Percentiles rank a stretch among this genome's conserved stretches.
phyloP scores from a whole-genome alignment of 2,329 filamentous ascomycete genomes.

The Cladorrhinum sp. region DNA sequence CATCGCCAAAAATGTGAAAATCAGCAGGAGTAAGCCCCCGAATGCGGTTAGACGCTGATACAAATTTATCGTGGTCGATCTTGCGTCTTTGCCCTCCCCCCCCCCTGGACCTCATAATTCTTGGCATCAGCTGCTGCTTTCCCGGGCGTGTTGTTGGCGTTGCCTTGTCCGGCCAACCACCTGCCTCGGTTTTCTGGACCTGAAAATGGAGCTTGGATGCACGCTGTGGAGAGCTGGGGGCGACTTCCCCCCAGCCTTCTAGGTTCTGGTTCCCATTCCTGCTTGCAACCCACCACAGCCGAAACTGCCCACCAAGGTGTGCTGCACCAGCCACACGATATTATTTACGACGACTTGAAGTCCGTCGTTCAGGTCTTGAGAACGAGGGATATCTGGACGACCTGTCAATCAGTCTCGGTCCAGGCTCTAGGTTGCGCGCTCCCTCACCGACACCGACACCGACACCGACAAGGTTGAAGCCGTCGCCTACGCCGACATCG shows the following conservation, averaged over 20 bases:
- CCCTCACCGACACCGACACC: not conserved
- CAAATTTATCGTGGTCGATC: too few species aligned
- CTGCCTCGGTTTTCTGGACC: constrained; percentile 26
- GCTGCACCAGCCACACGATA: not conserved
- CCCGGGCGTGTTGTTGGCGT: constrained; percentile 1
- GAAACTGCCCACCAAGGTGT: not conserved
- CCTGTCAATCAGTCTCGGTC: not conserved
- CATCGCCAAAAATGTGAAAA: too few species aligned
- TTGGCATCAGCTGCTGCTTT: constrained; percentile 21
- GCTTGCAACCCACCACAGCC: not conserved
- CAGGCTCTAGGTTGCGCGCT: not conserved
- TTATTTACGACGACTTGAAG: not conserved
- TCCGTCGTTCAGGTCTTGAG: not conserved
- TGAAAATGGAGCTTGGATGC: constrained; percentile 23
- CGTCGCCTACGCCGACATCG: not conserved
- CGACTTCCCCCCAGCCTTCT: constrained; percentile 15
- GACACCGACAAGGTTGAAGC: not conserved
- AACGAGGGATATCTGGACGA: not conserved
- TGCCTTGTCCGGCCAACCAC: constrained; percentile 28
- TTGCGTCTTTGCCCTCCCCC: too few species aligned
- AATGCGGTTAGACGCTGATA: too few species aligned
- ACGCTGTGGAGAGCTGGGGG: constrained; percentile 14
- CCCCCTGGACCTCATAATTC: not conserved
- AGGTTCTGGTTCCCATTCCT: not conserved
- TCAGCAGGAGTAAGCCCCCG: too few species aligned